Conservation (phyloP, 208 protist genomes). For the Crithidia mellificae region DNA sequence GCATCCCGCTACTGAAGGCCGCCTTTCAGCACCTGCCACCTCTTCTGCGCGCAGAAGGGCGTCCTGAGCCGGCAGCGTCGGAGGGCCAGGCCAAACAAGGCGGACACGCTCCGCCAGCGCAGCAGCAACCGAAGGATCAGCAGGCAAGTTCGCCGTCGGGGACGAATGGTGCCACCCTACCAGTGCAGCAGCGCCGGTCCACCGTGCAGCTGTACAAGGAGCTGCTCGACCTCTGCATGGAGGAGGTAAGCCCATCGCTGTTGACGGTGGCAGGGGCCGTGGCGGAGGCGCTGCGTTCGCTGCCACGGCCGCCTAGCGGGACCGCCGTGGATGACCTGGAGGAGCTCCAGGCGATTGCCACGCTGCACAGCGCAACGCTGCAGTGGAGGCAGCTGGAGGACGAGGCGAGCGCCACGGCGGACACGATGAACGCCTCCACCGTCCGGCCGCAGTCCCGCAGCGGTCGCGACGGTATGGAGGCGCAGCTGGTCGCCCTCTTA, state of each 20-base stretch:
- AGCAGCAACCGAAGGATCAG: neutral
- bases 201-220: conserved; percentile 65
- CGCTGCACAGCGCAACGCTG: conserved; percentile 29
- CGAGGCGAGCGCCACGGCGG: conserved; percentile 5
- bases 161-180: neutral
- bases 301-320: conserved; percentile 13
- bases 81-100: neutral
- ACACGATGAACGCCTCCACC: neutral
- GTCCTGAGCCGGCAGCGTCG: neutral
- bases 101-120: neutral
- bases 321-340: conserved; percentile 18
- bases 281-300: conserved; percentile 55
- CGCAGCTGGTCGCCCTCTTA: conserved; percentile 13
- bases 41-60: conserved; percentile 12
- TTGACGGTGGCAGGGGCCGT: conserved; percentile 58
- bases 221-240: conserved; percentile 63
- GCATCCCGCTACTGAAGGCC: conserved; percentile 27
- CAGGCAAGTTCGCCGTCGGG: neutral
- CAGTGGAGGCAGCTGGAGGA: conserved; percentile 33
- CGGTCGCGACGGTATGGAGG: neutral
- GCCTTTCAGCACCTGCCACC: conserved; percentile 34
- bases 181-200: conserved; percentile 25
- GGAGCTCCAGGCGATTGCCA: conserved; percentile 30
- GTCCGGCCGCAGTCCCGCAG: neutral
- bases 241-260: conserved; percentile 48